phyloP scores from a whole-genome alignment of 208 protist species.

The Novymonas esmeraldas region DNA sequence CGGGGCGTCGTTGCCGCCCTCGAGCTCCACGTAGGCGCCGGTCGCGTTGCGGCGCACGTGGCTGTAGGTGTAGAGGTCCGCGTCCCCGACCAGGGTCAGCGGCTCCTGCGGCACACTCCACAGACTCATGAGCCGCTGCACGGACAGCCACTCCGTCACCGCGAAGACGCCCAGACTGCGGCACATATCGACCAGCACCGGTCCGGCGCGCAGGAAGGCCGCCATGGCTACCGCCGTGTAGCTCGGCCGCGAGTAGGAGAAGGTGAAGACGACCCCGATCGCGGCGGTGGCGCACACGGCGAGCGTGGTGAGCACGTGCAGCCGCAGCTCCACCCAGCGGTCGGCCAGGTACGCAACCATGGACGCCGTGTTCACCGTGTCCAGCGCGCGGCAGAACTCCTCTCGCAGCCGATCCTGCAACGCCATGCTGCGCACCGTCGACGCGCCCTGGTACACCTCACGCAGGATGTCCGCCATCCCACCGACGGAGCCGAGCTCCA shows the following conservation, averaged over 20 bases:
- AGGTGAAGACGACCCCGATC: conserved; percentile 55
- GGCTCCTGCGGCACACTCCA: conserved; percentile 53
- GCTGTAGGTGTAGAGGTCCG: conserved; percentile 32
- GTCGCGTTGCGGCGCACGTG: conserved; percentile 6
- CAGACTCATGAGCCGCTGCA: conserved; percentile 60
- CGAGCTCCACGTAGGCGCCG: conserved; percentile 18
- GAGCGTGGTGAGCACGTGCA: conserved; percentile 49
- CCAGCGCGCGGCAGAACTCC: conserved; percentile 71
- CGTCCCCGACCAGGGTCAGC: conserved; percentile 31
- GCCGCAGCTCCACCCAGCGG: conserved; percentile 61
- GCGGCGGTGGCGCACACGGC: conserved; percentile 45
- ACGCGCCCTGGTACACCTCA: conserved; percentile 58
- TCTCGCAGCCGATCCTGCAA: conserved; percentile 63
- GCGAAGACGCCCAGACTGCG: conserved; percentile 38
- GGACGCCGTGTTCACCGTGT: conserved; percentile 62
- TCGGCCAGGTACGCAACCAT: conserved; percentile 61
- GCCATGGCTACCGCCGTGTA: conserved; percentile 58
- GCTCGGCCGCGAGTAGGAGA: conserved; percentile 34
- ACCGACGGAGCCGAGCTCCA: conserved; percentile 52
- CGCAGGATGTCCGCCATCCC: conserved; percentile 53
- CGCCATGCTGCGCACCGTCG: conserved; percentile 58
- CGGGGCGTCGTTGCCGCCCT: conserved; percentile 14
- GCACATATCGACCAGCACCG: conserved; percentile 47
- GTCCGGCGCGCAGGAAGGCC: conserved; percentile 41
- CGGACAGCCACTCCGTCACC: conserved; percentile 49